Evolutionary conservation across 768 basidiomycete genomes (phyloP), one percentile per base, ranked within the genome.

Genomic region (Terana coerulea): DNA sequence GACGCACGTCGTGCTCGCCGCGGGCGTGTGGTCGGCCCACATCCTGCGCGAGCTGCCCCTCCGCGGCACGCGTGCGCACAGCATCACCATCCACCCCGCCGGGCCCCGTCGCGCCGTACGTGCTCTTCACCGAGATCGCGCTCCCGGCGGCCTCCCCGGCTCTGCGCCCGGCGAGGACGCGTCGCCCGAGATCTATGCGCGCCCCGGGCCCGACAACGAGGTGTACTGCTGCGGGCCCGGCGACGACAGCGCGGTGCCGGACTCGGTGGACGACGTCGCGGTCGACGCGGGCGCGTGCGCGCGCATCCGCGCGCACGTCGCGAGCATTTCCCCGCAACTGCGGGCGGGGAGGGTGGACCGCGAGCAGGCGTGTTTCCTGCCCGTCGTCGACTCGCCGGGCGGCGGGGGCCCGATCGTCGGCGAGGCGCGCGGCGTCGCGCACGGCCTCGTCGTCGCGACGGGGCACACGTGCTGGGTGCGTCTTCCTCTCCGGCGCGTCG

Each of bases 11-110:
- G 72, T 95, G 34, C 66, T 97, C 44, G 78, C 84, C 34, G 88
- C 88, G n/a, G 93, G 93, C 22, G 87, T 90, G 14, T 97, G 93
- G 92, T 88, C 90, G 0, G 74, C 88, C 7, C 61, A 62, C 8
- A 64, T 95, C 51, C 46, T 86, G 28, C 71, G 77, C 8, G 55
- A 67, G 17, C 73, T 88, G 25, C 83, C 84, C 14, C 75, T 89
- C 57, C 61, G 70, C n/a, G 76, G 75, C 36, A 82, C 76, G 5
- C 83, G 88, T 47, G 86, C 85, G 0, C 88, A 90, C 65, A 88
- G 86, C 60, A 76, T 91, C 61, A 80, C 79, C 7, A 79, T 88
- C 55, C 78, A 69, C 12, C 61, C 74, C 62, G 8, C 67, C 69
- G 26, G 45, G 19, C 29, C 31, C 45, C 5, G 63, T 92, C 62